A percentile compares a stretch with the other conserved stretches of the same genome.
These are phyloP conservation scores for Jaapia argillacea DNA, from an alignment of 768 basidiomycete species.

Conservation along the genomic window DNA sequence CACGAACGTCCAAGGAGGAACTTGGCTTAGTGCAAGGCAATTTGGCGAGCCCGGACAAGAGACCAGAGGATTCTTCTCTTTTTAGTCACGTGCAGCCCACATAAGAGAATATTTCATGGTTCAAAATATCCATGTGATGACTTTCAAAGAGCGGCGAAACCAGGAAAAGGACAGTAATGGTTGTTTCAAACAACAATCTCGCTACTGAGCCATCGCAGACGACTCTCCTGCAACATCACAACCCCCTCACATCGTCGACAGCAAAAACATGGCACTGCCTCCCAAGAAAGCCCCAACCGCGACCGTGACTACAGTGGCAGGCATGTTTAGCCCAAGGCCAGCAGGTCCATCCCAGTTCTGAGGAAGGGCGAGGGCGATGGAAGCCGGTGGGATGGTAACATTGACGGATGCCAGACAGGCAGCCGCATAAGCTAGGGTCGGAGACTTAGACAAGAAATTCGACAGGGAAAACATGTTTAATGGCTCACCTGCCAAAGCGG, in stretches of 20 bases:
- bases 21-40: no score
- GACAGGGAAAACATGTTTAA: slow-evolving; percentile 1
- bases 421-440: slow-evolving; percentile 42
- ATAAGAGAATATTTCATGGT: no score
- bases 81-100: no score
- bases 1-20: no score
- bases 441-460: slow-evolving; percentile 6
- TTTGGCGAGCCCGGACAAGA: no score
- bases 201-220: no score
- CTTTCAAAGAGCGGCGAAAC: no score
- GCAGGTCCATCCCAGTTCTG: slow-evolving; percentile 52
- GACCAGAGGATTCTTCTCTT: no score
- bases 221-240: no score
- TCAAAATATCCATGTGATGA: no score
- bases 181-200: no score
- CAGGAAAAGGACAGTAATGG: no score
- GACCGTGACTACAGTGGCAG: slow-evolving; percentile 35
- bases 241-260: slow-evolving; percentile 38
- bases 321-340: slow-evolving; percentile 32
- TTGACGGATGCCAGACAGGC: slow-evolving; percentile 44
- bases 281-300: slow-evolving; percentile 36
- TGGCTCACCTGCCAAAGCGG: slow-evolving; percentile 43
- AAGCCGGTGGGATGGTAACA: slow-evolving; percentile 25
- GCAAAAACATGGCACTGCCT: slow-evolving; percentile 33
- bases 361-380: slow-evolving; percentile 37